These are phyloP conservation scores for Penicillium sp. DNA, from an alignment of 2,329 filamentous ascomycete genomes.

Conservation along the genomic window DNA sequence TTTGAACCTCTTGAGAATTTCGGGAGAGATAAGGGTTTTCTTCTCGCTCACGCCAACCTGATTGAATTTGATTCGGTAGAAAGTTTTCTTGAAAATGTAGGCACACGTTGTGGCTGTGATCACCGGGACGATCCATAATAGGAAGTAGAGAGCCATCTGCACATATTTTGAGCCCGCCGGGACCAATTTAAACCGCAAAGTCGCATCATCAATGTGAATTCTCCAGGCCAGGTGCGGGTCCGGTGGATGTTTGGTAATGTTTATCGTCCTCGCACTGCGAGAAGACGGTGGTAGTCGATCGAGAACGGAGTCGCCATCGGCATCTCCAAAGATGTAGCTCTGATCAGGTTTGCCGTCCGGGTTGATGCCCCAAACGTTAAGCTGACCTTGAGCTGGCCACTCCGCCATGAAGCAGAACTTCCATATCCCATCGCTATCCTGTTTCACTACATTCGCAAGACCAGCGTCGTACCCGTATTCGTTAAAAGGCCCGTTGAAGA, in stretches of 20 bases:
- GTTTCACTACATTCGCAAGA: slow-evolving; percentile 59
- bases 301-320: slow-evolving; percentile 64
- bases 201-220: slow-evolving; percentile 62
- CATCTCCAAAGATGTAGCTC: slow-evolving; percentile 65
- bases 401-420: slow-evolving; percentile 66
- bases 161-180: slow-evolving; percentile 60
- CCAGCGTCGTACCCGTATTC: slow-evolving; percentile 69
- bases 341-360: slow-evolving; percentile 67
- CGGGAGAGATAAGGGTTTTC: slow-evolving; percentile 48
- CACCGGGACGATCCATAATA: slow-evolving; percentile 62
- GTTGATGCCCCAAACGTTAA: slow-evolving; percentile 72
- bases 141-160: slow-evolving; percentile 61
- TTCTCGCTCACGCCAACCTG: slow-evolving; percentile 61
- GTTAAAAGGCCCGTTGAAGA: slow-evolving; percentile 68
- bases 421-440: slow-evolving; percentile 61
- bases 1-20: slow-evolving; percentile 45
- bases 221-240: slow-evolving; percentile 62
- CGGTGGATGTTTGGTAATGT: slow-evolving; percentile 63
- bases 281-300: slow-evolving; percentile 68
- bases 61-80: slow-evolving; percentile 70
- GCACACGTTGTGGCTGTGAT: slow-evolving; percentile 57
- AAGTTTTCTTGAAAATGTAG: slow-evolving; percentile 65
- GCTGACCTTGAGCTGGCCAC: slow-evolving; percentile 66
- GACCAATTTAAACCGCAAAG: slow-evolving; percentile 57
- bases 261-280: slow-evolving; percentile 61